A percentile compares a stretch with the other conserved stretches of the same genome.
Evolutionary conservation across 2,329 filamentous ascomycete species (phyloP).

Genomic region (Aureobasidium mangrovei): DNA sequence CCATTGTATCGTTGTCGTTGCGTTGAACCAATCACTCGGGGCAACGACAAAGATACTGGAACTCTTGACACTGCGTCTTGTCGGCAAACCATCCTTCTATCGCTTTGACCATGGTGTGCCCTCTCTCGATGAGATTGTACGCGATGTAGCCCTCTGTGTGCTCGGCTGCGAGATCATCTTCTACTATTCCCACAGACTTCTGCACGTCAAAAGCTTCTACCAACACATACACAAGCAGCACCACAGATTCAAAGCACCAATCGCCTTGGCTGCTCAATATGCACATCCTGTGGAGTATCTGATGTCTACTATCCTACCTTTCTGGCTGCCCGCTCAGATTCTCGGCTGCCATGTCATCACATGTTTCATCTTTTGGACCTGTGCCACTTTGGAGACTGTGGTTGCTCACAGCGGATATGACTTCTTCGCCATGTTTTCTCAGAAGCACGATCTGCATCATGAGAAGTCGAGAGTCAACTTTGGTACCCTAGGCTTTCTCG

Average conservation of each 20-base stretch:
- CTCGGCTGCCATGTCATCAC: conserved; percentile 6
- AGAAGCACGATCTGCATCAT: conserved; percentile 13
- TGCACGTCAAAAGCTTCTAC: neutral
- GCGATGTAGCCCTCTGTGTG: neutral
- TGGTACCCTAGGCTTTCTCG: conserved; percentile 11
- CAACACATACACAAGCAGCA: conserved; percentile 13
- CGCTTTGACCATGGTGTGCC: neutral
- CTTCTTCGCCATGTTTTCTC: neutral
- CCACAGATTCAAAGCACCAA: conserved; percentile 13
- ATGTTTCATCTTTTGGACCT: neutral
- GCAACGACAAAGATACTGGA: neutral
- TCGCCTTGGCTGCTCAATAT: conserved; percentile 12
- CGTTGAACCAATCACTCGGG: conserved; percentile 1
- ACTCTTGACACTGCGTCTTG: neutral
- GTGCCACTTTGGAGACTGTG: conserved; percentile 5
- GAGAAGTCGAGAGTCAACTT: conserved; percentile 11
- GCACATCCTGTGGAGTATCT: conserved; percentile 13
- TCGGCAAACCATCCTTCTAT: neutral
- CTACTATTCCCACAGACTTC: conserved; percentile 13
- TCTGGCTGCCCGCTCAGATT: conserved; percentile 3
- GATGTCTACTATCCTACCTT: conserved; percentile 8
- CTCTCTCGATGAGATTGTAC: neutral
- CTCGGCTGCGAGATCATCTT: conserved; percentile 11
- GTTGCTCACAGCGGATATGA: conserved; percentile 14
- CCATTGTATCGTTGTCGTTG: conserved; percentile 2